Evolutionary conservation across 345 rosid species (phyloP), one percentile per base, ranked within the genome.

Genomic region (Eucalyptus tenuipes): DNA sequence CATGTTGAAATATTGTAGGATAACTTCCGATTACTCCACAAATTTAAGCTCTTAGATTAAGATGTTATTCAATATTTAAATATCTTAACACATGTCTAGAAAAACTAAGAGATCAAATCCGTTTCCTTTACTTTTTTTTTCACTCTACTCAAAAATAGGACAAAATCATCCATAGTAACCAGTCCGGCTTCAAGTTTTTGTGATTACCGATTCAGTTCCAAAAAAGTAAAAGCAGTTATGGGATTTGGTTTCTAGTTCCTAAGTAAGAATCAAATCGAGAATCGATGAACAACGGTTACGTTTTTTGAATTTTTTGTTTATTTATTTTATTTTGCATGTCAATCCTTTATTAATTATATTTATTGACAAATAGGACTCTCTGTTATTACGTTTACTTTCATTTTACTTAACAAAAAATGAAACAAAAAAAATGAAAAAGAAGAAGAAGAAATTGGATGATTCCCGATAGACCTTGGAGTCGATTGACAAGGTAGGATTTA

Each of bases 401-500:
- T 49, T 49, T 49, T 49, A 49, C 50, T 49, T 49, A 13, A 49
- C 16, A 49, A 49, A 49, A 49, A 49, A 49, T 48, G 14, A 48
- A 48, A 48, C 49, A 48, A 3, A 48, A 48, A 48, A 48, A 48
- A 48, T 49, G 6, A 49, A 13, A 49, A 13, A 5, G 3, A 49
- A 14, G 3, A 14, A 14, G 17, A 49, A 50, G 22, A 50, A 50
- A 50, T 50, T 17, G 9, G 55, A 50, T 17, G 22, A 50, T 50
- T 50, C 0, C 2, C 1, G 0, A 50, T 50, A 0, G 8, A 0
- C 8, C 8, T 0, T 50, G 8, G 18, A 50, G 17, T 17, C 8
- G 0, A 50, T 7, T 15, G 55, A 50, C 1, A 5, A 14, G 53
- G 18, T 15, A 49, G 18, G 53, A 50, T 50, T 50, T 0, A 1